Evolutionary conservation across 1,139 yeast genomes (phyloP).

Genomic region (Lodderomyces parapsilosis): DNA sequence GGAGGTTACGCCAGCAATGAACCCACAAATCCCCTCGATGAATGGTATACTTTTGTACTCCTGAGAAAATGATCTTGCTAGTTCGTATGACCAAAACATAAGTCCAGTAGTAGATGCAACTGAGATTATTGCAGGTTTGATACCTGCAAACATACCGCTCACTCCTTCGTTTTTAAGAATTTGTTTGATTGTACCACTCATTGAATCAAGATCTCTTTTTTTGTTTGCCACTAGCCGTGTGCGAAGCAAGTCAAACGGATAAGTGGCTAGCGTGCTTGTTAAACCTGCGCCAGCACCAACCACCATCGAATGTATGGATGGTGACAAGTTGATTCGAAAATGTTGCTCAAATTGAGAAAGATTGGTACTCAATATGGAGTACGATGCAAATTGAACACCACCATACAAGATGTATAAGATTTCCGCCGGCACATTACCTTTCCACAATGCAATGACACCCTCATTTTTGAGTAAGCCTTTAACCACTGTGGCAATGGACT

Average conservation of each 20-base stretch:
- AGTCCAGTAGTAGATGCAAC: slow-evolving; percentile 67
- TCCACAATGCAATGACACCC: slow-evolving; percentile 68
- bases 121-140: slow-evolving; percentile 60
- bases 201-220: slow-evolving; percentile 41
- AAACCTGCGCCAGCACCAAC: slow-evolving; percentile 82
- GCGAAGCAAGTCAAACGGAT: slow-evolving; percentile 84
- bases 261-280: slow-evolving; percentile 68
- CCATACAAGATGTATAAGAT: slow-evolving; percentile 83
- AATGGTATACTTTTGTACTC: slow-evolving; percentile 35
- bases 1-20: slow-evolving; percentile 72
- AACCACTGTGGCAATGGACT: slow-evolving; percentile 19
- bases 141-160: slow-evolving; percentile 62
- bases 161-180: slow-evolving; percentile 52
- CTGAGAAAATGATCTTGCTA: slow-evolving; percentile 32
- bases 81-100: slow-evolving; percentile 67
- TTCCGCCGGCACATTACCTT: slow-evolving; percentile 93
- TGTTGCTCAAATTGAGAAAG: slow-evolving; percentile 31
- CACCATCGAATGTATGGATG: slow-evolving; percentile 50
- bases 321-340: slow-evolving; percentile 25
- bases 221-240: slow-evolving; percentile 75
- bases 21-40: slow-evolving; percentile 67
- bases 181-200: slow-evolving; percentile 38
- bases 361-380: slow-evolving; percentile 51
- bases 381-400: slow-evolving; percentile 77
- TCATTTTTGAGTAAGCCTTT: slow-evolving; percentile 30